These are phyloP conservation scores for Suillus occidentalis DNA, from an alignment of 768 basidiomycete species.

Conservation along the genomic window DNA sequence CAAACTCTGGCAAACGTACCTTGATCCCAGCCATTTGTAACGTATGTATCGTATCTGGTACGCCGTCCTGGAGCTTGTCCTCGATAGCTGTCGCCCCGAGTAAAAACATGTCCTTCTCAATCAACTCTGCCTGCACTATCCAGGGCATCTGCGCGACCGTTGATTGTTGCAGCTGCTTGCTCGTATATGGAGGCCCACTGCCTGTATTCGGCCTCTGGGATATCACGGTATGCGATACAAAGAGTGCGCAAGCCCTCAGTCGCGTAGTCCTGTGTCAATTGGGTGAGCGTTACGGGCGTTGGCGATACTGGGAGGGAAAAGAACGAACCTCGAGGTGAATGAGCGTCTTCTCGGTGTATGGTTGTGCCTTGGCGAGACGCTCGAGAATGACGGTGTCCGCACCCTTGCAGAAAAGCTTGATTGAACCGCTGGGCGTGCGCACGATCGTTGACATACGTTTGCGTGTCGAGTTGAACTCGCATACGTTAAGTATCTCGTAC, in stretches of 20 bases:
- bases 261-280: conserved; percentile 74
- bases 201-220: conserved; percentile 85
- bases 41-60: conserved; percentile 97
- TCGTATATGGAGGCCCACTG: conserved; percentile 89
- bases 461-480: conserved; percentile 97
- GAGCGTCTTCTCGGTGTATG: conserved; percentile 82
- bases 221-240: conserved; percentile 93
- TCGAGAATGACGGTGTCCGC: conserved; percentile 98
- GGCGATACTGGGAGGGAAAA: background rate
- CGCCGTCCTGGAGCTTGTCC: conserved; percentile 97
- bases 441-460: conserved; percentile 98
- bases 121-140: conserved; percentile 93
- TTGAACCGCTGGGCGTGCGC: conserved; percentile 81
- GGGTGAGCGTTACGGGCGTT: conserved; percentile 6
- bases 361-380: conserved; percentile 81
- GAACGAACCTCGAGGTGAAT: conserved; percentile 81
- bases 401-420: conserved; percentile 96
- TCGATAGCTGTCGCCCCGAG: conserved; percentile 98
- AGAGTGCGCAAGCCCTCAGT: conserved; percentile 95
- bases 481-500: conserved; percentile 92
- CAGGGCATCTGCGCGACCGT: conserved; percentile 91
- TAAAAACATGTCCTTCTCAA: conserved; percentile 91
- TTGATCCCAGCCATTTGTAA: conserved; percentile 98
- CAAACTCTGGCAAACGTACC: conserved; percentile 35
- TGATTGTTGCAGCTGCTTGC: conserved; percentile 92